Evolutionary conservation across 176 grass and related monocot species (phyloP).

Genomic region (Aegilops longissima): DNA sequence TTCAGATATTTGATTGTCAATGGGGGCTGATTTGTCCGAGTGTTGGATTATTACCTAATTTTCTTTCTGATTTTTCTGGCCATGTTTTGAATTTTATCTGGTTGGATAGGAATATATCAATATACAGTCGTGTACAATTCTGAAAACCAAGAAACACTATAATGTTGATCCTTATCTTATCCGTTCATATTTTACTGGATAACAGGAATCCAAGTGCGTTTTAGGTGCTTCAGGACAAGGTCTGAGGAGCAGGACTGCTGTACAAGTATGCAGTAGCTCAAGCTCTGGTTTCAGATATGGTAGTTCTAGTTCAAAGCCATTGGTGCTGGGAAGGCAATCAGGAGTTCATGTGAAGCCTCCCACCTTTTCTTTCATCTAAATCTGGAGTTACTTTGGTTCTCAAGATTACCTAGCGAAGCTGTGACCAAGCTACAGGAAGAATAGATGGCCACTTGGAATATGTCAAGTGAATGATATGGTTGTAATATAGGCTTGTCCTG

Average conservation of each 20-base stretch:
- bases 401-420: neutral
- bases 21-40: no score
- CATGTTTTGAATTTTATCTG: constrained; percentile 19
- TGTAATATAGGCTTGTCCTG: constrained; percentile 19
- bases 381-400: constrained; percentile 2
- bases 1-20: constrained; percentile 16
- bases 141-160: neutral
- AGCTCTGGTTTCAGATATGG: constrained; percentile 23
- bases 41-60: neutral
- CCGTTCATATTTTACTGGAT: constrained; percentile 17
- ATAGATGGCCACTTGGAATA: constrained; percentile 19
- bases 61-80: neutral
- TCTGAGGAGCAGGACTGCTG: constrained; percentile 32
- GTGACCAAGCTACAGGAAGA: neutral
- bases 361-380: constrained; percentile 39
- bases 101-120: neutral
- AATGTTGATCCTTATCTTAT: constrained; percentile 4
- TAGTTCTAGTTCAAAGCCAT: constrained; percentile 36
- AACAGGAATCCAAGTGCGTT: constrained; percentile 52
- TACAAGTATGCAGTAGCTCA: constrained; percentile 45
- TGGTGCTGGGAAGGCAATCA: constrained; percentile 28
- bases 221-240: constrained; percentile 32
- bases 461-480: neutral
- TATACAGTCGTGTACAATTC: constrained; percentile 3
- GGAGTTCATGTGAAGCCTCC: constrained; percentile 23